Conservation (phyloP, 768 basidiomycete genomes). For the Leccinum uliginosum region DNA sequence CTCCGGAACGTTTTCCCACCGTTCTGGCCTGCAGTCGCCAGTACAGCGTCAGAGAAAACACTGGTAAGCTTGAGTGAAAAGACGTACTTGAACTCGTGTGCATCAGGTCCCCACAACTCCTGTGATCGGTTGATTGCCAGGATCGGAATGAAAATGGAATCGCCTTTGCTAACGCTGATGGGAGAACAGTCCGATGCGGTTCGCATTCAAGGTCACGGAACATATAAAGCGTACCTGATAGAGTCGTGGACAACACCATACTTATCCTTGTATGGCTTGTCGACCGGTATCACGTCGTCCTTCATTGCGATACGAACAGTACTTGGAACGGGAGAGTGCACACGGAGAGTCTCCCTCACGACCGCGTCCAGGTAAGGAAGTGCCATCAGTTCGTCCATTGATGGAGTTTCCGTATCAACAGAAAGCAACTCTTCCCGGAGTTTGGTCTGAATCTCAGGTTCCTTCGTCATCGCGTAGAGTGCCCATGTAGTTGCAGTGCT, state of each 20-base stretch:
- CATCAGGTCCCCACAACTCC: slow-evolving; percentile 61
- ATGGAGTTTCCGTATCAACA: slow-evolving; percentile 51
- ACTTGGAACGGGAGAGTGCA: slow-evolving; percentile 48
- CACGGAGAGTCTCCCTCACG: slow-evolving; percentile 54
- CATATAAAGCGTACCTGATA: slow-evolving; percentile 30
- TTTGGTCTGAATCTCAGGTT: slow-evolving; percentile 46
- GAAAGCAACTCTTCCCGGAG: slow-evolving; percentile 55
- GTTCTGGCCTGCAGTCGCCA: slow-evolving; percentile 23
- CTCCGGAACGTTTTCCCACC: slow-evolving; percentile 52
- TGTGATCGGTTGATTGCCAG: slow-evolving; percentile 47
- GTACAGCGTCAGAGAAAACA: not conserved
- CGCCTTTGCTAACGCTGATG: slow-evolving; percentile 41
- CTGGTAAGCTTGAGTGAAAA: not conserved
- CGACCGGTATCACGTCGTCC: slow-evolving; percentile 52
- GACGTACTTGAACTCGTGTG: slow-evolving; percentile 50
- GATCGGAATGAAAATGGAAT: slow-evolving; percentile 47
- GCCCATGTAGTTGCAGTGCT: slow-evolving; percentile 52
- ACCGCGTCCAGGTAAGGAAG: slow-evolving; percentile 70
- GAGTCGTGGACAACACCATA: slow-evolving; percentile 38
- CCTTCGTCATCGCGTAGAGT: slow-evolving; percentile 48
- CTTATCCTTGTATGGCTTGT: slow-evolving; percentile 40
- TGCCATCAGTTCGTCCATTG: slow-evolving; percentile 64
- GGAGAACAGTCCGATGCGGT: not conserved
- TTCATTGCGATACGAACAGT: slow-evolving; percentile 42
- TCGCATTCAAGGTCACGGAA: not conserved